Base-by-base conservation (phyloP, 2,329 filamentous ascomycete genomes). In the Botryotinia narcissicola region DNA sequence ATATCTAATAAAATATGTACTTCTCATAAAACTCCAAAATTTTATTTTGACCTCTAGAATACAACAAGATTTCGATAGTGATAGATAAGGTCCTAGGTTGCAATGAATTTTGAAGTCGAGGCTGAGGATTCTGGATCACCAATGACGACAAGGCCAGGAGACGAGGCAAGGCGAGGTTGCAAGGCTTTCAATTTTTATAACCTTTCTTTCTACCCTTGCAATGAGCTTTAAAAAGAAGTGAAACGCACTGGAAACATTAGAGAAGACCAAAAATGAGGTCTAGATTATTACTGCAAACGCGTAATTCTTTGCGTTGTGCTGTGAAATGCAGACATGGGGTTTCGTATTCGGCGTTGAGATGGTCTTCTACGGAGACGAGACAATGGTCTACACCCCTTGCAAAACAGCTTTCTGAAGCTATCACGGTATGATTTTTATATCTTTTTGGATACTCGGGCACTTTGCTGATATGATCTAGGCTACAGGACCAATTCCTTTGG, bases 371-470 rank as follows among this genome's bases (percentile, higher is more conserved):
- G 16, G 76, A 79, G 59, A 73, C 76, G 60, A 77, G 78, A 73
- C 75, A 93, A 85, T 98, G 95, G 94, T 97, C 95, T 3, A 99
- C 95, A 4, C 95, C 95, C 22, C 84, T 99, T 75, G 95, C 95
- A 12, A 95, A 96, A 81, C 92, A 92, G 78, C 87, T 98, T 68
- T 92, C 91, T 73, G 91, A 95, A 81, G 95, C 94, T 63, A 97
- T 98, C 76, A 91, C 91, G 77, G 95, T 97, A 87, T 72, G 82
- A 75, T 63, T 46, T 71, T 44, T 72, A 37, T 8, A 22, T 40
- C 46, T 1, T 25, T 64, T 48, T 35, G n/a, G 40, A 22, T 54
- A 10, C 20, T 59, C 14, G 44, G n/a, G 46, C 3, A 42, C 9
- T 69, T 51, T 66, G 51, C 78, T 82, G 71, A 81, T 68, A 86